Conservation (phyloP, 192 early-diverging fungal species). For the Tieghemiomyces parasiticus region DNA sequence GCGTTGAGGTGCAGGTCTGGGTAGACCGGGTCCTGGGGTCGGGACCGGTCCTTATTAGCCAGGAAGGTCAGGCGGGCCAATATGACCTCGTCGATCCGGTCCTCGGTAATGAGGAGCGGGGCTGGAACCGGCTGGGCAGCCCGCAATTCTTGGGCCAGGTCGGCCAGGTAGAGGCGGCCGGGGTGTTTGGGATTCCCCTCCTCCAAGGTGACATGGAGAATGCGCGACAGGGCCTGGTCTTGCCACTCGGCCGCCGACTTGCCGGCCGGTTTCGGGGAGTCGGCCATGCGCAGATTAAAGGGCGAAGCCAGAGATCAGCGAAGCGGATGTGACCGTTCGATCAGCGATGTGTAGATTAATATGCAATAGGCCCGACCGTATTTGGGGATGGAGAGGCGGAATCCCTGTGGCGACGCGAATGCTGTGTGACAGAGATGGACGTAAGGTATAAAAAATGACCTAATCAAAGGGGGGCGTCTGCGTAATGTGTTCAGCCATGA, state of each 20-base stretch:
- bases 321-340: too few relatives aligned
- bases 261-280: too few relatives aligned
- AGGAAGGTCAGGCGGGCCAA: neutral
- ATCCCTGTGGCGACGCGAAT: too few relatives aligned
- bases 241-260: conserved; percentile 50
- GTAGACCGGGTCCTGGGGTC: conserved; percentile 16
- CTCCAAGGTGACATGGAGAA: conserved; percentile 65
- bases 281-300: too few relatives aligned
- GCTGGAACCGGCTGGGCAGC: neutral
- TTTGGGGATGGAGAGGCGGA: too few relatives aligned
- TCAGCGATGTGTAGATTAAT: too few relatives aligned
- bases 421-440: too few relatives aligned
- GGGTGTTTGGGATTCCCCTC: conserved; percentile 21
- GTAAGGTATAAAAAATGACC: too few relatives aligned
- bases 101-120: neutral
- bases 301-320: too few relatives aligned
- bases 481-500: too few relatives aligned
- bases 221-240: conserved; percentile 58
- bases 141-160: conserved; percentile 1
- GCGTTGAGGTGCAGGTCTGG: conserved; percentile 13
- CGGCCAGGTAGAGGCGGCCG: neutral
- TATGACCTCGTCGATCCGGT: conserved; percentile 4
- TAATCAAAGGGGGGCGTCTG: too few relatives aligned
- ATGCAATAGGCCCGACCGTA: too few relatives aligned
- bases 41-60: conserved; percentile 14